Conservation (phyloP, 257 asterid species). For the Nicotiana paniculata region DNA sequence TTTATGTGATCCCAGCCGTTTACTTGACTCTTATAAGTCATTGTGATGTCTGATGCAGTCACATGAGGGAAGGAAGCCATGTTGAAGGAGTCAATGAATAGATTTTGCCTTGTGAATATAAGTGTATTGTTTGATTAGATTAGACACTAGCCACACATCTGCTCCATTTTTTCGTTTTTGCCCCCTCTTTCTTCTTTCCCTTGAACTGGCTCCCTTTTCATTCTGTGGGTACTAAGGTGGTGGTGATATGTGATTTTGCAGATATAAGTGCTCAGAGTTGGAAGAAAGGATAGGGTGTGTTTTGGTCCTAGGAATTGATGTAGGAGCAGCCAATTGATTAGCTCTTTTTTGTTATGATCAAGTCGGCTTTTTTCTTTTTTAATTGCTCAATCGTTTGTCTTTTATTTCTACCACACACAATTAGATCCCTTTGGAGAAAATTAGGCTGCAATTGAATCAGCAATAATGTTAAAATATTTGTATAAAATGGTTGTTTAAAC, state of each 20-base stretch:
- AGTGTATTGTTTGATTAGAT: not conserved
- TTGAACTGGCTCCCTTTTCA: not conserved
- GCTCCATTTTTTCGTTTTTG: too few relatives aligned
- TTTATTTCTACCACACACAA: not conserved
- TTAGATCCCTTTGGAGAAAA: not conserved
- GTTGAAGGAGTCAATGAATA: not conserved
- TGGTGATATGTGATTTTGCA: not conserved
- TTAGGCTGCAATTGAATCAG: not conserved
- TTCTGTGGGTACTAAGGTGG: not conserved
- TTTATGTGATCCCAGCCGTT: not conserved
- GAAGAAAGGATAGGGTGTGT: not conserved
- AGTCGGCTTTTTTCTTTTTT: not conserved
- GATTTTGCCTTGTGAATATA: not conserved
- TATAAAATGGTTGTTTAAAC: not conserved
- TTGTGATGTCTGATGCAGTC: not conserved
- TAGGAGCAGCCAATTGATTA: not conserved
- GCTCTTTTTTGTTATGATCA: not conserved
- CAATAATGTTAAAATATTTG: not conserved
- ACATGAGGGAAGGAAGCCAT: not conserved
- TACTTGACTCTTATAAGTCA: not conserved
- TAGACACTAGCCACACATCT: not conserved
- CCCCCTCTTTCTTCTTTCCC: not conserved
- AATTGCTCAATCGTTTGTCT: not conserved
- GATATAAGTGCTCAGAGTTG: not conserved
- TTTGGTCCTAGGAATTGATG: not conserved